Conservation (phyloP, 2,329 filamentous ascomycete species). For the Beauveria caledonica region DNA sequence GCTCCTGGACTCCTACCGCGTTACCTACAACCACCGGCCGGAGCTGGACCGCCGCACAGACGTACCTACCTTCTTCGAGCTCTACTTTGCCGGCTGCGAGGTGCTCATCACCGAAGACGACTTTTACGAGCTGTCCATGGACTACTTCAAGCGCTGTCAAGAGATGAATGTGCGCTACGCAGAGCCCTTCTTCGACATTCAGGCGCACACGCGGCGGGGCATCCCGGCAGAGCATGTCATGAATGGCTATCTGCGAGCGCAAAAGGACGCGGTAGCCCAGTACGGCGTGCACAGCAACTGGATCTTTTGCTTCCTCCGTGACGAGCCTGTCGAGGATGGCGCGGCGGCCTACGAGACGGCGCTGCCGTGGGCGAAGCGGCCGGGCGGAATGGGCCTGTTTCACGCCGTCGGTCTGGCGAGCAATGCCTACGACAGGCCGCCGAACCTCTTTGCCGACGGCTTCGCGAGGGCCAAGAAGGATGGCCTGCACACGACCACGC, state of each 20-base stretch:
- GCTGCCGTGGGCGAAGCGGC: constrained; percentile 27
- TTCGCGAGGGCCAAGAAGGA: constrained; percentile 30
- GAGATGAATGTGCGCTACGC: constrained; percentile 59
- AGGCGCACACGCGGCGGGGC: constrained; percentile 58
- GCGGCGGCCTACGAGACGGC: constrained; percentile 47
- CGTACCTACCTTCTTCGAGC: constrained; percentile 52
- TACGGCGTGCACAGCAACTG: constrained; percentile 56
- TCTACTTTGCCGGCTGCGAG: constrained; percentile 71
- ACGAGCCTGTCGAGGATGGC: constrained; percentile 63
- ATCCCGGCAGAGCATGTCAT: constrained; percentile 55
- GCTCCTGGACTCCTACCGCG: constrained; percentile 53
- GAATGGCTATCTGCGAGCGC: constrained; percentile 51
- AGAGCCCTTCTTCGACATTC: constrained; percentile 72
- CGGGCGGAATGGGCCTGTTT: constrained; percentile 29
- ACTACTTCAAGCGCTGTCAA: constrained; percentile 58
- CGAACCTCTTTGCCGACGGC: constrained; percentile 33
- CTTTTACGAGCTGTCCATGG: constrained; percentile 62
- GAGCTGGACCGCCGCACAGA: constrained; percentile 28
- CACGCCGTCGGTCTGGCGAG: constrained; percentile 39
- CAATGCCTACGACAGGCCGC: constrained; percentile 38
- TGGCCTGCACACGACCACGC: constrained; percentile 37
- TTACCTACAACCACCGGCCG: constrained; percentile 39
- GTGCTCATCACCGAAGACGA: constrained; percentile 57
- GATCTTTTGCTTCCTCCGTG: constrained; percentile 63
- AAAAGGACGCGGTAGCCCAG: constrained; percentile 47